A percentile compares a stretch with the other conserved stretches of the same genome.
These are phyloP conservation scores for Fusarium napiforme DNA, from an alignment of 2,329 filamentous ascomycete genomes.

Conservation along the genomic window DNA sequence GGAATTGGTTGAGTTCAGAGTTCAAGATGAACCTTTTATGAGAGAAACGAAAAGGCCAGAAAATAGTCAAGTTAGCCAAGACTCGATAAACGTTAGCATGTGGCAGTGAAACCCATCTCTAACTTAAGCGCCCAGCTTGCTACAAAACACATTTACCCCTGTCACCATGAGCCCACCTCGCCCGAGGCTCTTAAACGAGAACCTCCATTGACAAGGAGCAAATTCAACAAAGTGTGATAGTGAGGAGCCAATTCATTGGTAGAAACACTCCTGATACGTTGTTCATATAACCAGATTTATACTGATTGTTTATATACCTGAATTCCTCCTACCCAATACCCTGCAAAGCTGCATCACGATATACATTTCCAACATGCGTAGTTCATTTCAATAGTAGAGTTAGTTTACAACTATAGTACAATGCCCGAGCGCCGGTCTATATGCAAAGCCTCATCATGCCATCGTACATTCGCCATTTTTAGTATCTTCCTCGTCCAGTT, in stretches of 20 bases:
- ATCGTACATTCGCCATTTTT: slow-evolving; percentile 20
- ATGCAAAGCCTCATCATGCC: slow-evolving; percentile 18
- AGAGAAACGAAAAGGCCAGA: slow-evolving; percentile 20
- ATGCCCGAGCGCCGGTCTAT: slow-evolving; percentile 25
- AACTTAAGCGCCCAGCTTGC: slow-evolving; percentile 34
- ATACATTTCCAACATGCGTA: background rate
- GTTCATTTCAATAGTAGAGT: slow-evolving; percentile 34
- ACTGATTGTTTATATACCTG: background rate
- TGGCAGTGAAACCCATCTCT: slow-evolving; percentile 44
- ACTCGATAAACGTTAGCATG: slow-evolving; percentile 25
- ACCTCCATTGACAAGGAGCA: slow-evolving; percentile 19
- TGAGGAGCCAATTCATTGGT: slow-evolving; percentile 4
- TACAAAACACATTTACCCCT: slow-evolving; percentile 24
- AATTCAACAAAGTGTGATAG: slow-evolving; percentile 13
- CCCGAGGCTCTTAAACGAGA: slow-evolving; percentile 1
- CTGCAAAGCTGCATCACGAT: background rate
- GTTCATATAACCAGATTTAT: background rate
- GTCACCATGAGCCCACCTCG: slow-evolving; percentile 32
- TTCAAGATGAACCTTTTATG: background rate
- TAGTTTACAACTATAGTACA: slow-evolving; percentile 39
- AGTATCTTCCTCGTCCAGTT: slow-evolving; percentile 8
- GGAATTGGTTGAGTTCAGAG: slow-evolving; percentile 2
- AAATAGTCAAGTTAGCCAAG: slow-evolving; percentile 31
- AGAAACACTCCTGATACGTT: background rate
- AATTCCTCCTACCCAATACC: too few relatives aligned